These are phyloP conservation scores for Claviceps sp. DNA, from an alignment of 2,329 filamentous ascomycete species.

Conservation along the genomic window DNA sequence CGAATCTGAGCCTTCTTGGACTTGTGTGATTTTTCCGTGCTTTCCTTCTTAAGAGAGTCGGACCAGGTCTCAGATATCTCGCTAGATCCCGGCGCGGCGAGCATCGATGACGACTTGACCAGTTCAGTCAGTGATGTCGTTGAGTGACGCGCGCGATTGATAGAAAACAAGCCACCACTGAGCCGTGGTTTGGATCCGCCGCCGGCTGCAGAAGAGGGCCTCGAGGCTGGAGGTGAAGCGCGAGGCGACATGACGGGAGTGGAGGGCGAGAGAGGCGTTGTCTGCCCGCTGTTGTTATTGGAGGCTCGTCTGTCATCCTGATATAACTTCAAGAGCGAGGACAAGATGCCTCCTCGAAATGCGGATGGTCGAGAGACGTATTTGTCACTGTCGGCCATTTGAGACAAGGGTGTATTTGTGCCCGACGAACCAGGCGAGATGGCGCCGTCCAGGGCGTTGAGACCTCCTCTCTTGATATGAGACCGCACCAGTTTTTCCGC, in stretches of 20 bases:
- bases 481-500: slow-evolving; percentile 24
- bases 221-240: slow-evolving; percentile 26
- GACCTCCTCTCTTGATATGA: slow-evolving; percentile 17
- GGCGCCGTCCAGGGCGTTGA: slow-evolving; percentile 18
- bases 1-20: slow-evolving; percentile 25
- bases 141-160: slow-evolving; percentile 26
- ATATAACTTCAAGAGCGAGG: slow-evolving; percentile 59
- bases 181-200: slow-evolving; percentile 20
- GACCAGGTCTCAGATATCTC: slow-evolving; percentile 30
- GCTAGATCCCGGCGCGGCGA: slow-evolving; percentile 33
- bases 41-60: slow-evolving; percentile 29
- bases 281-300: slow-evolving; percentile 24
- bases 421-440: slow-evolving; percentile 18
- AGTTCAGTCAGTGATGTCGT: slow-evolving; percentile 35
- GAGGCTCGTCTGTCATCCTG: slow-evolving; percentile 30
- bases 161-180: slow-evolving; percentile 27
- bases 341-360: slow-evolving; percentile 62
- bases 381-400: slow-evolving; percentile 35
- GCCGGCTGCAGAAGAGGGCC: slow-evolving; percentile 24
- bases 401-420: slow-evolving; percentile 23
- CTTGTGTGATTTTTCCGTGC: slow-evolving; percentile 20
- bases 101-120: slow-evolving; percentile 39
- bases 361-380: slow-evolving; percentile 54
- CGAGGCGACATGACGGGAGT: slow-evolving; percentile 28
- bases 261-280: slow-evolving; percentile 26